phyloP scores from a whole-genome alignment of 2,329 filamentous ascomycete genomes.

The Hysterium pulicare region DNA sequence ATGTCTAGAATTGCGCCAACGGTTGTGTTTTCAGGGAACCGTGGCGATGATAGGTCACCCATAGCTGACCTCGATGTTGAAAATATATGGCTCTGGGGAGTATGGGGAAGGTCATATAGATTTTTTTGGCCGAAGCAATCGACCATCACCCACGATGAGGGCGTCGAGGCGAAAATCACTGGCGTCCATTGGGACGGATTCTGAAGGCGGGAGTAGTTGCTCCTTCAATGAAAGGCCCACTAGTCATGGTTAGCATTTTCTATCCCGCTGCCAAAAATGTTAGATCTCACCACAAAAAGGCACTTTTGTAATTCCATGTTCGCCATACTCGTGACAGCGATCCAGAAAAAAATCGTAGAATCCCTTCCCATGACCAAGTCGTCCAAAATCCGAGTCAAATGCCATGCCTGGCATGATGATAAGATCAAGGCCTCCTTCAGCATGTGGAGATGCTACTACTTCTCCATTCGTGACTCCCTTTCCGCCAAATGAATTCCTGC shows the following conservation, averaged over 20 bases:
- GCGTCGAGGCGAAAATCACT: constrained; percentile 80
- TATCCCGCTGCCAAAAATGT: constrained; percentile 19
- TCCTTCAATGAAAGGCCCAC: constrained; percentile 82
- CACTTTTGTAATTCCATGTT: constrained; percentile 39
- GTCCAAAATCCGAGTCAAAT: constrained; percentile 72
- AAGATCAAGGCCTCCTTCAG: constrained; percentile 63
- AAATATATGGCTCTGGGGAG: too few relatives aligned
- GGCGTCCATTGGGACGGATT: constrained; percentile 68
- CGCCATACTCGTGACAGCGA: constrained; percentile 58
- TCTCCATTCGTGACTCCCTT: constrained; percentile 46
- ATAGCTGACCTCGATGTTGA: too few relatives aligned
- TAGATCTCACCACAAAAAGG: constrained; percentile 57
- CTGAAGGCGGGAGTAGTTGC: constrained; percentile 67
- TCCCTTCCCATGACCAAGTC: constrained; percentile 90
- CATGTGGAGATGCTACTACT: constrained; percentile 16
- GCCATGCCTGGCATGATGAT: constrained; percentile 91
- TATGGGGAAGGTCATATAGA: too few relatives aligned
- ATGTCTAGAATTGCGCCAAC: too few relatives aligned
- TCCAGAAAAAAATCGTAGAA: constrained; percentile 95
- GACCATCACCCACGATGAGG: constrained; percentile 69
- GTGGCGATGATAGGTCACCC: too few relatives aligned
- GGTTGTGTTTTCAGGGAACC: too few relatives aligned
- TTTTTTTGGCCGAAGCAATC: constrained; percentile 28
- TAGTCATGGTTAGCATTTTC: constrained; percentile 39
- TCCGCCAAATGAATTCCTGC: constrained; percentile 72